A percentile compares a stretch with the other conserved stretches of the same genome.
Conservation (phyloP, 805 yeast species). For the Candida adriatica region DNA sequence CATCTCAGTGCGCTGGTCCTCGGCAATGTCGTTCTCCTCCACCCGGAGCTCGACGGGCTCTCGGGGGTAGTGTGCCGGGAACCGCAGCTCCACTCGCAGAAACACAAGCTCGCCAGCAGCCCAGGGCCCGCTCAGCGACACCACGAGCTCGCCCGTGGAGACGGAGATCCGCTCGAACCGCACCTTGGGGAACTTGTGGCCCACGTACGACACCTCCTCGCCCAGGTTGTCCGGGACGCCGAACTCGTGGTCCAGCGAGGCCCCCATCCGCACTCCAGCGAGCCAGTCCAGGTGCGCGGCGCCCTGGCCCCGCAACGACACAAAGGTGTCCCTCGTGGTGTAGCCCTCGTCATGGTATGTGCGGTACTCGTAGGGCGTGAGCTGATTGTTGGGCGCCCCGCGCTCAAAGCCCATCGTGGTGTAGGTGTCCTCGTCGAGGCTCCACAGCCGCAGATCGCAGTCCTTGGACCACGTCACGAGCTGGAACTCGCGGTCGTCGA, state of each 20-base stretch:
- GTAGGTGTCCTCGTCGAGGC: slow-evolving; percentile 43
- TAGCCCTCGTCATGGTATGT: slow-evolving; percentile 51
- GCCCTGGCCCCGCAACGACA: slow-evolving; percentile 32
- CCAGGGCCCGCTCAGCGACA: slow-evolving; percentile 83
- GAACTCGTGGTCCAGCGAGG: slow-evolving; percentile 30
- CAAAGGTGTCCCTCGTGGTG: slow-evolving; percentile 33
- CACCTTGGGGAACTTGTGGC: slow-evolving; percentile 83
- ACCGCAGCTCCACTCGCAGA: slow-evolving; percentile 58
- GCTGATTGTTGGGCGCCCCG: slow-evolving; percentile 27
- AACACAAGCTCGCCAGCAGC: slow-evolving; percentile 45
- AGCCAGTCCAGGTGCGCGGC: slow-evolving; percentile 80
- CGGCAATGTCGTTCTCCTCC: slow-evolving; percentile 67
- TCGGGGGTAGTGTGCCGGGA: slow-evolving; percentile 71
- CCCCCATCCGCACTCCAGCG: slow-evolving; percentile 71
- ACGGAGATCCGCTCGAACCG: slow-evolving; percentile 84
- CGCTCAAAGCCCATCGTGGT: slow-evolving; percentile 37
- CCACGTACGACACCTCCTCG: slow-evolving; percentile 84
- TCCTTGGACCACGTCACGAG: slow-evolving; percentile 93
- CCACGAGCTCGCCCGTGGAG: slow-evolving; percentile 69
- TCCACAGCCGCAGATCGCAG: slow-evolving; percentile 80
- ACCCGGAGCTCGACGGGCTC: slow-evolving; percentile 53
- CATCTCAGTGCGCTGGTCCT: slow-evolving; percentile 44
- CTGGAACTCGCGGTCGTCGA: slow-evolving; percentile 79
- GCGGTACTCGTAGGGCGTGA: slow-evolving; percentile 33
- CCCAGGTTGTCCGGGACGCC: slow-evolving; percentile 61